Conservation (phyloP, 768 basidiomycete genomes). For the Xanthoconium stramineum region DNA sequence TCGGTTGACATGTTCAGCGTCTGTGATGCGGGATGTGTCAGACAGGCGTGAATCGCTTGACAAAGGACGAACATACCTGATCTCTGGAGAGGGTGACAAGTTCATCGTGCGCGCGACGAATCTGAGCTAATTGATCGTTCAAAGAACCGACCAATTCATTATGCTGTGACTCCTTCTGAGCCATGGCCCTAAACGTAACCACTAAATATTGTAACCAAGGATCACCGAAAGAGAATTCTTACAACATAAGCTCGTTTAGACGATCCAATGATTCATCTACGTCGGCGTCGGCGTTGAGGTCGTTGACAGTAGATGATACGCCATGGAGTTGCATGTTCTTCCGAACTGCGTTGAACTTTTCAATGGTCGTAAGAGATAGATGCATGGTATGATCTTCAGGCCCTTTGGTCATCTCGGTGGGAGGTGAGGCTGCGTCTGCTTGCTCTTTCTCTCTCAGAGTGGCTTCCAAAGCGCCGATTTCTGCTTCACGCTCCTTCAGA, state of each 20-base stretch:
- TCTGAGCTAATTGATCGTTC: conserved; percentile 60
- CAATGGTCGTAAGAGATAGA: conserved; percentile 68
- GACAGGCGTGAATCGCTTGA: neutral
- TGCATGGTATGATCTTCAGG: conserved; percentile 31
- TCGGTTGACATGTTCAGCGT: conserved; percentile 86
- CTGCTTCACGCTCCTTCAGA: conserved; percentile 86
- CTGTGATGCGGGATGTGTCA: conserved; percentile 34
- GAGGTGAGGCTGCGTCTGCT: neutral
- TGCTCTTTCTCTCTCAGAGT: conserved; percentile 41
- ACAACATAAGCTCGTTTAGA: conserved; percentile 93
- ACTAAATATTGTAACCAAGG: conserved; percentile 7
- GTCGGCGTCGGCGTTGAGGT: conserved; percentile 34
- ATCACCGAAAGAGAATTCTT: conserved; percentile 29
- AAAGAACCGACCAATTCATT: conserved; percentile 75
- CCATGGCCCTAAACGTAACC: conserved; percentile 74
- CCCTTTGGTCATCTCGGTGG: conserved; percentile 6
- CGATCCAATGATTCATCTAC: conserved; percentile 72
- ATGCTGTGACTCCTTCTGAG: conserved; percentile 91
- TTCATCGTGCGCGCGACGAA: conserved; percentile 79
- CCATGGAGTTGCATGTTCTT: conserved; percentile 55
- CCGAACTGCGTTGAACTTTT: conserved; percentile 73
- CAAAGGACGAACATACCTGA: conserved; percentile 52
- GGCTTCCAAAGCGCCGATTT: conserved; percentile 73
- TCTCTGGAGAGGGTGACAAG: conserved; percentile 78
- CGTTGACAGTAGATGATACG: conserved; percentile 32